phyloP scores from a whole-genome alignment of 2,329 filamentous ascomycete species.

The Ceratocystis papillata region DNA sequence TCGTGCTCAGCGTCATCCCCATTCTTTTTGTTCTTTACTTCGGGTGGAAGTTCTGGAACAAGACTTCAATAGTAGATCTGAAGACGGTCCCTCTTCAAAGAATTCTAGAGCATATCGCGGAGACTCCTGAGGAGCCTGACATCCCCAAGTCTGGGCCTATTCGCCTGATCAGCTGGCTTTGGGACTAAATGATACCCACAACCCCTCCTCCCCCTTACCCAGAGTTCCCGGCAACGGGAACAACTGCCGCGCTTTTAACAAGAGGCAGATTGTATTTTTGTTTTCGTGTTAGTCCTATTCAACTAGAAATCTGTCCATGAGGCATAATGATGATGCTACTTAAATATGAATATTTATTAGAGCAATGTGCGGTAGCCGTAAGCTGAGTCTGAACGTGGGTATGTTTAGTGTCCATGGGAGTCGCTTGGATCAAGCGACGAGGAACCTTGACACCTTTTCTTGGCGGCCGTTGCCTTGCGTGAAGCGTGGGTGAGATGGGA shows the following conservation, averaged over 20 bases:
- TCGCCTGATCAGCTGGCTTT: slow-evolving; percentile 22
- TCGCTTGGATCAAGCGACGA: no score
- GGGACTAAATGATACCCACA: slow-evolving; percentile 18
- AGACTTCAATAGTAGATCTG: slow-evolving; percentile 45
- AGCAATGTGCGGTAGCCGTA: background rate
- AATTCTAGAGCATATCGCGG: slow-evolving; percentile 38
- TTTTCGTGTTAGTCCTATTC: slow-evolving; percentile 23
- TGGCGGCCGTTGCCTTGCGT: no score
- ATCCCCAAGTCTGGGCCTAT: slow-evolving; percentile 16
- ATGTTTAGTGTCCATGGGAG: background rate
- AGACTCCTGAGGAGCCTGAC: slow-evolving; percentile 17
- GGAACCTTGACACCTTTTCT: no score
- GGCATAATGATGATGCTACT: slow-evolving; percentile 20
- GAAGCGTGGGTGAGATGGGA: no score
- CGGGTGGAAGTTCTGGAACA: slow-evolving; percentile 56
- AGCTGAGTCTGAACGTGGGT: background rate
- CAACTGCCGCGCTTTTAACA: slow-evolving; percentile 20
- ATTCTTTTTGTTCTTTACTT: slow-evolving; percentile 46
- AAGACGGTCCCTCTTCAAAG: slow-evolving; percentile 42
- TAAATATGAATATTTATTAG: background rate
- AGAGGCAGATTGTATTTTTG: slow-evolving; percentile 17
- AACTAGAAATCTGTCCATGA: slow-evolving; percentile 18
- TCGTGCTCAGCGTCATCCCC: slow-evolving; percentile 43
- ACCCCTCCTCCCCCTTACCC: background rate
- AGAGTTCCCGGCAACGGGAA: background rate